Base-by-base conservation (phyloP, 805 yeast genomes). In the Diddensiella caesifluorescens region DNA sequence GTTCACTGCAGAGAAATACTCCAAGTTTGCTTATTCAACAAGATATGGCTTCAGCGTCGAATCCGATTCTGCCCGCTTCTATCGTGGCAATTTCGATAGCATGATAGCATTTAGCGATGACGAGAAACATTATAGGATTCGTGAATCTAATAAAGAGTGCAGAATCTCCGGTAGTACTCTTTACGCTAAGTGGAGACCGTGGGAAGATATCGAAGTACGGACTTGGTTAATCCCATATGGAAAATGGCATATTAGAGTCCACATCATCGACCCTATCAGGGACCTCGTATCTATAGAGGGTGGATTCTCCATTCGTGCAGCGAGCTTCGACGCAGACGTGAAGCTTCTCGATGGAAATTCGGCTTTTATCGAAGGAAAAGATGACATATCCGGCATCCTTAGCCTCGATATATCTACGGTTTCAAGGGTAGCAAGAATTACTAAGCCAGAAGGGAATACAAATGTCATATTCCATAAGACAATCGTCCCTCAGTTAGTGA, bases 21-120 rank as follows among this genome's bases (percentile, higher is more conserved):
- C 49, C 43, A 54, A 54, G 41, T 53, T 53, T 40, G 56, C 54
- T n/a, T 54, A 54, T 35, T 49, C 54, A 9, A 30, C 53, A 2
- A 21, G 47, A 16, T 54, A 51, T 35, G 56, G 52, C 5, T 51
- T 54, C 39, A 43, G 53, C 21, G 41, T 53, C 15, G 48, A 53
- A 35, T 36, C 41, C 23, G 42, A 43, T 19, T 22, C 13, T 13
- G 37, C 41, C 2, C 13, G 35, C 13, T 45, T 50, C 18, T 15
- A 38, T 4, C 41, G 38, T 21, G 42, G 50, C 27, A 51, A 42
- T 5, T 46, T 45, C 16, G 57, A 53, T 39, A 49, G 25, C 27
- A 48, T 45, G 49, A 26, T 53, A 15, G 57, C 48, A 3, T 41
- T 54, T 26, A 33, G 49, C 12, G 49, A 44, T 10, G 58, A 54